Percentiles rank a stretch among this genome's conserved stretches.
These are phyloP conservation scores for Lithohypha guttulata DNA, from an alignment of 2,329 filamentous ascomycete genomes.

Conservation along the genomic window DNA sequence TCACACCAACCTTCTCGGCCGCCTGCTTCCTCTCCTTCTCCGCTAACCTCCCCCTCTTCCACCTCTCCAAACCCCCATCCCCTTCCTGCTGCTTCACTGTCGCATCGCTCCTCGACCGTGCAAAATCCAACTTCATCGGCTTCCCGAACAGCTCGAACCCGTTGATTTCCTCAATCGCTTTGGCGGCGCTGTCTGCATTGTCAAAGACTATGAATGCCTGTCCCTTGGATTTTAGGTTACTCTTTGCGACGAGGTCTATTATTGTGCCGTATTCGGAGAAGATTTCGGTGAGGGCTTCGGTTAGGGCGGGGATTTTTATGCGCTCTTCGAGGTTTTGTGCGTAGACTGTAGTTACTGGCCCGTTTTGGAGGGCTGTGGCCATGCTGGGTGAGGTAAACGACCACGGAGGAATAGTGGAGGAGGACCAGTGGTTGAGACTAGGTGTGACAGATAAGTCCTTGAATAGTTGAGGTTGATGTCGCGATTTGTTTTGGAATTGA, in stretches of 20 bases:
- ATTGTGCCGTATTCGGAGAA: conserved; percentile 84
- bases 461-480: too few species aligned
- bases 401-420: too few species aligned
- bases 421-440: too few species aligned
- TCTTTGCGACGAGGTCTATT: conserved; percentile 77
- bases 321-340: conserved; percentile 83
- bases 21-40: conserved; percentile 85
- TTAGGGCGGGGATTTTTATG: conserved; percentile 69
- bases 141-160: conserved; percentile 91
- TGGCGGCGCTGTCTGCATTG: conserved; percentile 61
- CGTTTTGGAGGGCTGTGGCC: conserved; percentile 7
- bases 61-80: conserved; percentile 71
- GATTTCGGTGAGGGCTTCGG: conserved; percentile 60
- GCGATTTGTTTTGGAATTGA: too few species aligned
- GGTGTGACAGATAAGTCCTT: too few species aligned
- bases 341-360: conserved; percentile 13
- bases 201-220: conserved; percentile 95
- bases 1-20: conserved; percentile 65
- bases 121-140: conserved; percentile 73
- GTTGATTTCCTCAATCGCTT: conserved; percentile 78
- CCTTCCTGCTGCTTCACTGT: conserved; percentile 65
- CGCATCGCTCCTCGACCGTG: conserved; percentile 75
- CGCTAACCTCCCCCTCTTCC: conserved; percentile 72
- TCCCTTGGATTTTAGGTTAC: conserved; percentile 81
- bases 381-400: too few species aligned